Percentiles rank a stretch among this genome's conserved stretches.
phyloP scores from a whole-genome alignment of 768 basidiomycete species.

The Coprinellus micaceus region DNA sequence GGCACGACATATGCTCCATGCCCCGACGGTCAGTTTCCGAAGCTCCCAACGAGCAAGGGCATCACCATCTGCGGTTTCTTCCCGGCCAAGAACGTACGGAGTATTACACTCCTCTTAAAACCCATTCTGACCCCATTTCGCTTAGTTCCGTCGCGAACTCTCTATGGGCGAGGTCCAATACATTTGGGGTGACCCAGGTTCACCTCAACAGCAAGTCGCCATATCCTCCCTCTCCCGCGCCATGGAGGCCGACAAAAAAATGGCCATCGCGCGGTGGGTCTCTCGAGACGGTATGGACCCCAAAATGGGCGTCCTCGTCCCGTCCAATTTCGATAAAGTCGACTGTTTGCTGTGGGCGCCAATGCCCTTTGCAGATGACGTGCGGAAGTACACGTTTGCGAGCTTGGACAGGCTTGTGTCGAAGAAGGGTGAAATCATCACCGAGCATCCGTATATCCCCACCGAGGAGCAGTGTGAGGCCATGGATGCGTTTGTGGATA shows the following conservation, averaged over 20 bases:
- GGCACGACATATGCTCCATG: conserved; percentile 85
- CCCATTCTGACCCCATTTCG: background rate
- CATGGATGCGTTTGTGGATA: conserved; percentile 86
- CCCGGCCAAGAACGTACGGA: conserved; percentile 59
- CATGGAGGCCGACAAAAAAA: conserved; percentile 60
- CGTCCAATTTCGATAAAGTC: conserved; percentile 57
- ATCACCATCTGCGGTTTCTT: conserved; percentile 90
- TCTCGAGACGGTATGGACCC: conserved; percentile 69
- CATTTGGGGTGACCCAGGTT: conserved; percentile 70
- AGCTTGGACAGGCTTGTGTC: conserved; percentile 71
- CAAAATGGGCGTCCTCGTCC: conserved; percentile 78
- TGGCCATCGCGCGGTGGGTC: conserved; percentile 86
- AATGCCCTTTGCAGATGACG: conserved; percentile 96
- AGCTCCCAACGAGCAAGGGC: conserved; percentile 71
- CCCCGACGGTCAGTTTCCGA: conserved; percentile 80
- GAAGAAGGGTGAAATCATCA: conserved; percentile 69
- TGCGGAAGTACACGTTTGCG: conserved; percentile 82
- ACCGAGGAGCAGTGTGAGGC: conserved; percentile 71
- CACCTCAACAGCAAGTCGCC: conserved; percentile 72
- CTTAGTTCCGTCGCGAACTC: conserved; percentile 77
- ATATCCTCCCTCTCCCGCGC: conserved; percentile 85
- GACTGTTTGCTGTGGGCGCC: conserved; percentile 85
- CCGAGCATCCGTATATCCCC: conserved; percentile 78
- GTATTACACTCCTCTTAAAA: conserved; percentile 14
- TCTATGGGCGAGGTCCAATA: conserved; percentile 84